phyloP scores from a whole-genome alignment of 2,329 filamentous ascomycete genomes.

The Pestalotiopsis sp. region DNA sequence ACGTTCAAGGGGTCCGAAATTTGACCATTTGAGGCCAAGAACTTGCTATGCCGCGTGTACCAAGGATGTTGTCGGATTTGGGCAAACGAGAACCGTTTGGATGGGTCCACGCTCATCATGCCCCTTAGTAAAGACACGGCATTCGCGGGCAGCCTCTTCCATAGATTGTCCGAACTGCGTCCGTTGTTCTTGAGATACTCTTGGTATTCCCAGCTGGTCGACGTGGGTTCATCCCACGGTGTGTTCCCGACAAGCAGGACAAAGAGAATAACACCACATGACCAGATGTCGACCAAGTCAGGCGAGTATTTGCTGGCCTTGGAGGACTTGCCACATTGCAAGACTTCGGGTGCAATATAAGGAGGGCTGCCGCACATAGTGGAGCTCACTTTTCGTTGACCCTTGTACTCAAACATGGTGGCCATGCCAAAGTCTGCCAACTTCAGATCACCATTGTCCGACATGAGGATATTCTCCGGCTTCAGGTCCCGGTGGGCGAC shows the following conservation, averaged over 20 bases:
- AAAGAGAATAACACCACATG: constrained; percentile 96
- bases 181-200: constrained; percentile 82
- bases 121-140: constrained; percentile 83
- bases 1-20: constrained; percentile 79
- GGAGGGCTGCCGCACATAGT: constrained; percentile 95
- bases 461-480: constrained; percentile 93
- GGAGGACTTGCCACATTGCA: constrained; percentile 52
- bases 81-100: constrained; percentile 79
- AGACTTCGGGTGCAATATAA: constrained; percentile 95
- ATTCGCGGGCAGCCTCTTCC: constrained; percentile 74
- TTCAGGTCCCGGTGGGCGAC: constrained; percentile 91
- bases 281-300: constrained; percentile 92
- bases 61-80: constrained; percentile 90
- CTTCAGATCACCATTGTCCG: constrained; percentile 83
- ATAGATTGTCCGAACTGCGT: constrained; percentile 83
- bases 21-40: constrained; percentile 73
- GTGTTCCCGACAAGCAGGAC: constrained; percentile 95
- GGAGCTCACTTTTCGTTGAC: constrained; percentile 76
- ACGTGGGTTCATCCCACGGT: constrained; percentile 92
- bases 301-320: constrained; percentile 68
- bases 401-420: constrained; percentile 89
- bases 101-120: constrained; percentile 84
- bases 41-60: constrained; percentile 83
- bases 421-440: constrained; percentile 97
- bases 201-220: constrained; percentile 84